Evolutionary conservation across 345 rosid genomes (phyloP).

Genomic region (Kandelia obovata): DNA sequence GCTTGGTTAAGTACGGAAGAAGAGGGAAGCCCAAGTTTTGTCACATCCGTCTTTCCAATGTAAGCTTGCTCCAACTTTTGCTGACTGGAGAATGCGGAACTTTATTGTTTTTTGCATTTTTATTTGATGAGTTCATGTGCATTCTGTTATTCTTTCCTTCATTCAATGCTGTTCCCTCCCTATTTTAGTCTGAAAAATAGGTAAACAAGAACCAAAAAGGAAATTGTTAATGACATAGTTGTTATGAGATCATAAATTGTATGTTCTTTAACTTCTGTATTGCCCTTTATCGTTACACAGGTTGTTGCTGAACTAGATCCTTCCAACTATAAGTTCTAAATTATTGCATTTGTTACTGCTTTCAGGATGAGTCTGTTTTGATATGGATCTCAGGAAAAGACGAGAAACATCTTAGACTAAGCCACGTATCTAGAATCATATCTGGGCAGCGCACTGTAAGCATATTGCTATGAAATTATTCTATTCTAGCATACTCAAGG

Average conservation of each 20-base stretch:
- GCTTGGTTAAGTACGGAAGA: conserved; percentile 93
- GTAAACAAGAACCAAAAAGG: not conserved
- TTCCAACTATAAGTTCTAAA: conserved; percentile 6
- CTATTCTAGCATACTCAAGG: not conserved
- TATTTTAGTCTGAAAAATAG: not conserved
- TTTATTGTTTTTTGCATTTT: conserved; percentile 1
- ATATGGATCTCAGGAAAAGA: conserved; percentile 97
- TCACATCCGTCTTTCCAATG: conserved; percentile 96
- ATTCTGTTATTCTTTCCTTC: not conserved
- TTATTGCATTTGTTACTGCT: conserved; percentile 22
- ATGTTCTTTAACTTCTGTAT: not conserved
- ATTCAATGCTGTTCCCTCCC: not conserved
- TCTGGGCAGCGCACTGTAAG: conserved; percentile 99
- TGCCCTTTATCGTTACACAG: not conserved
- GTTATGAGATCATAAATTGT: not conserved
- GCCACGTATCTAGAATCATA: conserved; percentile 84
- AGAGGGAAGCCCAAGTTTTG: conserved; percentile 98
- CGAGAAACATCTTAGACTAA: conserved; percentile 83
- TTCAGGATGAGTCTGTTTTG: conserved; percentile 93
- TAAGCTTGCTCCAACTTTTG: conserved; percentile 35
- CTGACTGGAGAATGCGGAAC: not conserved
- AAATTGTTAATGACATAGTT: not conserved
- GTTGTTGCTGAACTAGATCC: conserved; percentile 3
- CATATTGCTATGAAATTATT: conserved; percentile 12
- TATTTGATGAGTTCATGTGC: not conserved